Evolutionary conservation across 208 protist species (phyloP), one percentile per base, ranked within the genome.

Genomic region (Novymonas esmeraldas): DNA sequence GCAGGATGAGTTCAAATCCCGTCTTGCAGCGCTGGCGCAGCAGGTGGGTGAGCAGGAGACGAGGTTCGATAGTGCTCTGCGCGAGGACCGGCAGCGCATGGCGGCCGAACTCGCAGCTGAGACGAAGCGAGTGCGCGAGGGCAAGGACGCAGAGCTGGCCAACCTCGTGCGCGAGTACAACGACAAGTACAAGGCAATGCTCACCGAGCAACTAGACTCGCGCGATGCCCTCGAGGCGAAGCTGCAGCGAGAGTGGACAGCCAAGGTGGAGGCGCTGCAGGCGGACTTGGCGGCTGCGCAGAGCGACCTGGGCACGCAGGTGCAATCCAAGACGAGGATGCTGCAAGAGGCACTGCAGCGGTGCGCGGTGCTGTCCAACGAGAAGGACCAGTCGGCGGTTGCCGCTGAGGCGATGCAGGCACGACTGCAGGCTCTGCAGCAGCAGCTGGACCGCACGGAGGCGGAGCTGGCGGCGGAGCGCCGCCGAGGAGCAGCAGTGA

Each of bases 151-250:
- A 0, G 93, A 97, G 69, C 77, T 83, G 52, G 77, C 78, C 4
- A 70, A 79, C 10, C 63, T 97, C 22, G 90, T 98, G 18, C 77
- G 84, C 61, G 87, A 95, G 73, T 97, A 98, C 82, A 97, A 98
- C 64, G 92, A 96, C 44, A 76, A 84, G 49, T 98, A 97, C 78
- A 97, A 97, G 66, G 26, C 84, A 0, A 98, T 98, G 95, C 72
- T 98, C 14, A 81, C 86, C 7, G 79, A 96, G 80, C 93, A 97
- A 69, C 73, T 98, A 18, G 79, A 95, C 61, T 86, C 70, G 18
- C 76, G 79, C 51, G 94, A 98, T 55, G 73, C 78, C 18, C 74
- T 95, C 16, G 82, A 93, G 71, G 67, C 68, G 16, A 29, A 74
- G 26, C 62, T 95, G 11, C 74, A 76, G 28, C 72, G 61, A 22